Evolutionary conservation across 2,329 filamentous ascomycete species (phyloP).

Genomic region (Colletotrichum kahawae): DNA sequence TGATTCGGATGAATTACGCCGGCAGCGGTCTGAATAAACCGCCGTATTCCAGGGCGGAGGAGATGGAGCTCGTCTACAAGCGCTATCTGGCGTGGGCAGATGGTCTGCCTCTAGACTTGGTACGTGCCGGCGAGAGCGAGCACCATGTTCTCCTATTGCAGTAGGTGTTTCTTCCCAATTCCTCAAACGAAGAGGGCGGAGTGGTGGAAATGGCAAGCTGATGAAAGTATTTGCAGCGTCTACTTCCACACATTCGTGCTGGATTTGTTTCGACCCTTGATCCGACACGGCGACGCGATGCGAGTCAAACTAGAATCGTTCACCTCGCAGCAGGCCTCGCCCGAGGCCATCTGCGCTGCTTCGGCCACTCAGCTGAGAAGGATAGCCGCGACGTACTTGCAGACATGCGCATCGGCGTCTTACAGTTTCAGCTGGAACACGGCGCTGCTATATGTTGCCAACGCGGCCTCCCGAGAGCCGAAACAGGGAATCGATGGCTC

Average conservation of each 20-base stretch:
- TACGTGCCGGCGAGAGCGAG: background rate
- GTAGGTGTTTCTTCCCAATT: background rate
- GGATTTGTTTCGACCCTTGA: slow-evolving; percentile 3
- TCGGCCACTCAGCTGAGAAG: background rate
- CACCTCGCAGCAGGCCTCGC: background rate
- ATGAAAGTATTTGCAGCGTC: background rate
- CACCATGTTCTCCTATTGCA: slow-evolving; percentile 4
- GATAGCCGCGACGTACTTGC: background rate
- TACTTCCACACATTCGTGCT: background rate
- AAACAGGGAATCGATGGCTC: background rate
- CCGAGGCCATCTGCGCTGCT: background rate
- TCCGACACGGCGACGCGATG: background rate
- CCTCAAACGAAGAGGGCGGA: too few relatives aligned
- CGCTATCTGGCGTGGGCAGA: background rate
- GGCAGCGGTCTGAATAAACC: background rate
- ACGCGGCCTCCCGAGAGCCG: background rate
- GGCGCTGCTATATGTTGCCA: background rate
- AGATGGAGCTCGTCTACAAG: background rate
- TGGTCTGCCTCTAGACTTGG: background rate
- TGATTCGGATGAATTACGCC: slow-evolving; percentile 2
- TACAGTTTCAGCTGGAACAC: slow-evolving; percentile 2
- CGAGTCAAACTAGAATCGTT: background rate
- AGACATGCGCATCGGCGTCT: background rate
- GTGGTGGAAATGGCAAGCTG: background rate
- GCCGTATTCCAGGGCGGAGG: background rate